phyloP scores from a whole-genome alignment of 2,329 filamentous ascomycete species.

The Xylaria sp. region DNA sequence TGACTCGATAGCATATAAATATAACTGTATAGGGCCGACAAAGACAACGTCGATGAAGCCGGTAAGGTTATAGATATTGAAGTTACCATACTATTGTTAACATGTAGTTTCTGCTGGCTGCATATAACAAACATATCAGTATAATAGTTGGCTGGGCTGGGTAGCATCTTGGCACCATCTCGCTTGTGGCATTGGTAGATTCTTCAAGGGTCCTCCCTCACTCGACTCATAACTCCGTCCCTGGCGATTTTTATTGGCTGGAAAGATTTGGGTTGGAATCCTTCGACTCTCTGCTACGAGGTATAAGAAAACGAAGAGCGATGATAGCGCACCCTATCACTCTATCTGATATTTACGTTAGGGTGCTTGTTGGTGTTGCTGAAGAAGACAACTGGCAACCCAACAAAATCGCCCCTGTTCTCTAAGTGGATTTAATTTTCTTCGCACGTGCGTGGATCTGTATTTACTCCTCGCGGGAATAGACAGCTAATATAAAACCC shows the following conservation, averaged over 20 bases:
- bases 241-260: background rate
- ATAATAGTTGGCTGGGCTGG: background rate
- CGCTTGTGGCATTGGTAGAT: background rate
- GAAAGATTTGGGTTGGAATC: background rate
- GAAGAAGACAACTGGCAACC: background rate
- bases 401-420: background rate
- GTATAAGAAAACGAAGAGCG: background rate
- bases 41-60: background rate
- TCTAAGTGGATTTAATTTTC: background rate
- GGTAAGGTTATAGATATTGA: background rate
- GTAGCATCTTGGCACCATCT: constrained; percentile 1
- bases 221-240: background rate
- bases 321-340: background rate
- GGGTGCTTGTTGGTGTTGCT: background rate
- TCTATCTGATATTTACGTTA: background rate
- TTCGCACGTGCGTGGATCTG: background rate
- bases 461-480: background rate
- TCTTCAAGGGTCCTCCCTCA: background rate
- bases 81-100: background rate
- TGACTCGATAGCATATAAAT: background rate
- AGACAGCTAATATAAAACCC: background rate
- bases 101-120: background rate
- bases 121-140: background rate
- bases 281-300: background rate
- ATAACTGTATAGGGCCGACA: background rate